phyloP scores from a whole-genome alignment of 441 rosid species.

The Mallotus repandus region DNA sequence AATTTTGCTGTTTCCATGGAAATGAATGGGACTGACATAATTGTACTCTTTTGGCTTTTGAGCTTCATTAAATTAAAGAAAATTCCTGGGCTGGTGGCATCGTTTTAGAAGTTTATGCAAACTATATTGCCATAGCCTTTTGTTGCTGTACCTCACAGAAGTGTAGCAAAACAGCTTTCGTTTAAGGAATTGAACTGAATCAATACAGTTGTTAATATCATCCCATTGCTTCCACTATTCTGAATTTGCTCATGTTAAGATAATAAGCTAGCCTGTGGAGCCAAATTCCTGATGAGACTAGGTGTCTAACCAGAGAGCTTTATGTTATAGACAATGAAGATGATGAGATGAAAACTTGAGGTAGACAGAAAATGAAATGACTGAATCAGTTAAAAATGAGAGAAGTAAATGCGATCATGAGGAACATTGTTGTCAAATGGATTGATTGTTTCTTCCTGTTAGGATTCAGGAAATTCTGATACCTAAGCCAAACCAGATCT shows the following conservation, averaged over 20 bases:
- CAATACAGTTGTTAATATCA: conserved; percentile 20
- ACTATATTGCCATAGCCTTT: conserved; percentile 19
- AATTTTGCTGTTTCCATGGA: conserved; percentile 18
- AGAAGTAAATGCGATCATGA: background rate
- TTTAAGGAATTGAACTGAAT: conserved; percentile 18
- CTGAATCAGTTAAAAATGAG: background rate
- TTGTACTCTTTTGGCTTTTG: conserved; percentile 15
- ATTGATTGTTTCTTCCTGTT: background rate
- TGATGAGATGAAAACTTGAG: background rate
- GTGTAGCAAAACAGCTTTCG: conserved; percentile 19
- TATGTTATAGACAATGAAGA: no score
- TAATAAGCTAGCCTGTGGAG: background rate
- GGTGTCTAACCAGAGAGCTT: background rate
- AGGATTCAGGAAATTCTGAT: no score
- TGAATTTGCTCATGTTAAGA: background rate
- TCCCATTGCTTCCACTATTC: conserved; percentile 18
- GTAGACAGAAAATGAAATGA: background rate
- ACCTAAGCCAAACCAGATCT: no score
- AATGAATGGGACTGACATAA: conserved; percentile 16
- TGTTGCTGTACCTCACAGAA: conserved; percentile 25
- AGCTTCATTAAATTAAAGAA: conserved; percentile 20
- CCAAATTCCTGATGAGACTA: background rate
- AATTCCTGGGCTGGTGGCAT: conserved; percentile 17
- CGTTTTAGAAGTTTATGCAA: conserved; percentile 20
- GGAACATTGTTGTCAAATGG: background rate